Evolutionary conservation across 1,284 basidiomycete species (phyloP).

Genomic region (Ustilago sp.): DNA sequence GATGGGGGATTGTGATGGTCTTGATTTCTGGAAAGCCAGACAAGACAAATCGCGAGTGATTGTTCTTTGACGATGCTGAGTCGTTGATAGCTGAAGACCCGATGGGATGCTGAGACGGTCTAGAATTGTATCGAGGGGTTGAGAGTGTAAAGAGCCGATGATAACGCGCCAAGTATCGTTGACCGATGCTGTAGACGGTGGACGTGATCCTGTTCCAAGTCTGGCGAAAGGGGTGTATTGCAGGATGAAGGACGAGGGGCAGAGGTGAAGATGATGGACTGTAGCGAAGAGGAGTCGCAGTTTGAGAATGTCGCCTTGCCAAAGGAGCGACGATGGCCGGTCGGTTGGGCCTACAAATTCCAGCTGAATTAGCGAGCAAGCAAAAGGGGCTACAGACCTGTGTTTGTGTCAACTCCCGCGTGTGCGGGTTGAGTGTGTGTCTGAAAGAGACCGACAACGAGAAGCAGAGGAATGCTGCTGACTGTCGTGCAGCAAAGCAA

Average conservation of each 20-base stretch:
- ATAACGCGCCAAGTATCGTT: not conserved
- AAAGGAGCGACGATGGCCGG: not conserved
- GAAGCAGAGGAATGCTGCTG: not conserved
- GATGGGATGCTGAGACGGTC: not conserved
- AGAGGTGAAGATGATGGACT: not conserved
- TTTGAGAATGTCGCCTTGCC: not conserved
- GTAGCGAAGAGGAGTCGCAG: not conserved
- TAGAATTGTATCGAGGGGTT: not conserved
- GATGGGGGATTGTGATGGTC: not conserved
- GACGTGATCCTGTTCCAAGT: conserved; percentile 1
- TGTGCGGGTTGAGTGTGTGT: not conserved
- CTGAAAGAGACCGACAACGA: not conserved
- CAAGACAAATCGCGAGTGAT: too few species aligned
- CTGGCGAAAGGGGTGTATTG: not conserved
- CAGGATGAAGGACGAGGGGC: not conserved
- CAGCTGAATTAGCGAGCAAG: not conserved
- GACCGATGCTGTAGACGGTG: not conserved
- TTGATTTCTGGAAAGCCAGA: not conserved
- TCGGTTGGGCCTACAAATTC: not conserved
- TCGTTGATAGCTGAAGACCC: not conserved
- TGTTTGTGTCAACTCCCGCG: not conserved
- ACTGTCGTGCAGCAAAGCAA: not conserved
- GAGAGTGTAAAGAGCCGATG: not conserved
- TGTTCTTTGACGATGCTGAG: too few species aligned
- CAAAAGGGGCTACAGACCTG: not conserved